A percentile compares a stretch with the other conserved stretches of the same genome.
phyloP scores from a whole-genome alignment of 83 land plant genomes.

The Picea abies region DNA sequence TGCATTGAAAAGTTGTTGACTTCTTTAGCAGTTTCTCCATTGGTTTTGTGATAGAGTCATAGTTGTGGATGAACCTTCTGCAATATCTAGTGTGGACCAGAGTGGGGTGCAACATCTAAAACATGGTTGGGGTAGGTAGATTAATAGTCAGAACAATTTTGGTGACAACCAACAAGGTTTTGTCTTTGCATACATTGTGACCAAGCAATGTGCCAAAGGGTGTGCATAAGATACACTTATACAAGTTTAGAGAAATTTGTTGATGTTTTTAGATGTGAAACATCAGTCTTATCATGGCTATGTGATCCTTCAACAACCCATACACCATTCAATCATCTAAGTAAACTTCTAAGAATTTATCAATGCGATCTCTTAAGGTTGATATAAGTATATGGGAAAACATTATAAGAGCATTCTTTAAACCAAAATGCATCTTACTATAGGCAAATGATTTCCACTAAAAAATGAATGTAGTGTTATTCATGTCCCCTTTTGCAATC shows the following conservation, averaged over 20 bases:
- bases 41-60: not conserved
- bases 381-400: too few species aligned
- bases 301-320: not conserved
- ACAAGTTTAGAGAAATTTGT: too few species aligned
- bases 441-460: not conserved
- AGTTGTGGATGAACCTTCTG: not conserved
- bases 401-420: too few species aligned
- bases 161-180: not conserved
- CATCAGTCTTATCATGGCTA: not conserved
- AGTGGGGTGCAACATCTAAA: not conserved
- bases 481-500: not conserved
- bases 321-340: not conserved
- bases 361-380: too few species aligned
- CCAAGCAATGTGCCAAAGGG: too few species aligned
- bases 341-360: too few species aligned
- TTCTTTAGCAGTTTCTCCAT: not conserved
- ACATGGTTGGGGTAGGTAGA: not conserved
- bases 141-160: not conserved
- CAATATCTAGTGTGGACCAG: not conserved
- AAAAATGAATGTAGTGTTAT: not conserved
- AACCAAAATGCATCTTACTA: not conserved
- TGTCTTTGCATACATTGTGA: too few species aligned
- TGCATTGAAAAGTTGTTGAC: not conserved
- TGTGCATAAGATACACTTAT: too few species aligned
- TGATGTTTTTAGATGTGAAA: not conserved